Conservation (phyloP, 768 basidiomycete species). For the Leccinellum albellum region DNA sequence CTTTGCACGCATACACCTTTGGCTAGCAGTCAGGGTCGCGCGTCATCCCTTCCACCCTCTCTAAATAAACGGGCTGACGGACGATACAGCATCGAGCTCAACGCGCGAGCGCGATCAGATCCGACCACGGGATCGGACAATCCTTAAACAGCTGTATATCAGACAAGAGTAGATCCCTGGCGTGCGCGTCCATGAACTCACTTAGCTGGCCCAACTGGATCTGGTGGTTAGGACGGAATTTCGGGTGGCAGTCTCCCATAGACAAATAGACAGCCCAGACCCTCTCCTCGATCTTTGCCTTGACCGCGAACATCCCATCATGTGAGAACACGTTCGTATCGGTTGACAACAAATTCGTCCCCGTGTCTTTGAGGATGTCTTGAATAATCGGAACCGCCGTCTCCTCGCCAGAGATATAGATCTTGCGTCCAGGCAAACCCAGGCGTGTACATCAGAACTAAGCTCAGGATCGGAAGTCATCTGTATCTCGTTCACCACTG, state of each 20-base stretch:
- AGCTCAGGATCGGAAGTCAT: slow-evolving; percentile 81
- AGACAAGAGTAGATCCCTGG: too few relatives aligned
- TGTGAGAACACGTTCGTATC: too few relatives aligned
- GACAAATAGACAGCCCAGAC: slow-evolving; percentile 82
- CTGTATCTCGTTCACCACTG: slow-evolving; percentile 96
- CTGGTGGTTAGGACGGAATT: too few relatives aligned
- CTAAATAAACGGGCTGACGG: slow-evolving; percentile 20
- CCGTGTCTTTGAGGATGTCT: too few relatives aligned
- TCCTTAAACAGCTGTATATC: too few relatives aligned
- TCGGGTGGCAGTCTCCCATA: slow-evolving; percentile 81
- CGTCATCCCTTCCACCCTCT: slow-evolving; percentile 18
- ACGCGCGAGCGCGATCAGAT: not conserved
- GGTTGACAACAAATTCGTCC: too few relatives aligned
- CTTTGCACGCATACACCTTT: too few relatives aligned
- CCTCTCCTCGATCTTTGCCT: slow-evolving; percentile 62
- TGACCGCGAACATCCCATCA: slow-evolving; percentile 68
- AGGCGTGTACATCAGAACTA: slow-evolving; percentile 85
- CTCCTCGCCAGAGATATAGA: slow-evolving; percentile 96
- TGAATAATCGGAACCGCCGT: slow-evolving; percentile 52
- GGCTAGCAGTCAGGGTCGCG: too few relatives aligned
- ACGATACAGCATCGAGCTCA: not conserved
- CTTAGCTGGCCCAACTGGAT: slow-evolving; percentile 26
- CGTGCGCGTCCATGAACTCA: slow-evolving; percentile 41
- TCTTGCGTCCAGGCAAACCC: slow-evolving; percentile 67
- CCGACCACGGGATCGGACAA: too few relatives aligned